A percentile compares a stretch with the other conserved stretches of the same genome.
These are phyloP conservation scores for Aphanomyces euteiches DNA, from an alignment of 352 stramenopile genomes.

Conservation along the genomic window DNA sequence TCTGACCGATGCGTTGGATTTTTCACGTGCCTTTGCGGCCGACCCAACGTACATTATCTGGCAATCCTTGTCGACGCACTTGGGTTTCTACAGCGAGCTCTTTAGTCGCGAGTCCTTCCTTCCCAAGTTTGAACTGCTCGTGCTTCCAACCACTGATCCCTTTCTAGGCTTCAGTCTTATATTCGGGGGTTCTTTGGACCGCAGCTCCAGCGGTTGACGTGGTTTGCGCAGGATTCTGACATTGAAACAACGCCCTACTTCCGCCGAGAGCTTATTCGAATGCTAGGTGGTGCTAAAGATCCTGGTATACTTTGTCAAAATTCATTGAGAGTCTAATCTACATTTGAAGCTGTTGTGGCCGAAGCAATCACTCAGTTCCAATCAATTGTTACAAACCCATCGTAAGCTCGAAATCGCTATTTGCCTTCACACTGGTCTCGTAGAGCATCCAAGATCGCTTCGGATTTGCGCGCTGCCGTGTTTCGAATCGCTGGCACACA, in stretches of 20 bases:
- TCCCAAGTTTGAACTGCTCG: constrained; percentile 11
- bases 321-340: background rate
- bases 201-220: constrained; percentile 56
- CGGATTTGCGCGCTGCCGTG: constrained; percentile 54
- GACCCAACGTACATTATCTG: constrained; percentile 61
- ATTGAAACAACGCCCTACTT: constrained; percentile 55
- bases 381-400: constrained; percentile 37
- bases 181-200: constrained; percentile 49
- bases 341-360: constrained; percentile 37
- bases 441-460: constrained; percentile 39
- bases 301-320: constrained; percentile 9
- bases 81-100: constrained; percentile 49
- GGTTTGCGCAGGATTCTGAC: constrained; percentile 40
- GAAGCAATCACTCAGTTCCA: constrained; percentile 58
- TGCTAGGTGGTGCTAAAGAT: constrained; percentile 50
- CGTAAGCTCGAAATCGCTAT: background rate
- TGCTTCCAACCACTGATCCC: background rate
- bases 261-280: constrained; percentile 53
- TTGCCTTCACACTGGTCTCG: constrained; percentile 24
- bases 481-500: constrained; percentile 50
- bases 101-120: constrained; percentile 57
- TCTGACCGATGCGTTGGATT: constrained; percentile 55
- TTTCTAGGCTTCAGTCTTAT: constrained; percentile 45
- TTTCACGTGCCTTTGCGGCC: constrained; percentile 50
- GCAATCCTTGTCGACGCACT: constrained; percentile 59